A percentile compares a stretch with the other conserved stretches of the same genome.
Conservation (phyloP, 2,329 filamentous ascomycete species). For the Atkinsonella texensis region DNA sequence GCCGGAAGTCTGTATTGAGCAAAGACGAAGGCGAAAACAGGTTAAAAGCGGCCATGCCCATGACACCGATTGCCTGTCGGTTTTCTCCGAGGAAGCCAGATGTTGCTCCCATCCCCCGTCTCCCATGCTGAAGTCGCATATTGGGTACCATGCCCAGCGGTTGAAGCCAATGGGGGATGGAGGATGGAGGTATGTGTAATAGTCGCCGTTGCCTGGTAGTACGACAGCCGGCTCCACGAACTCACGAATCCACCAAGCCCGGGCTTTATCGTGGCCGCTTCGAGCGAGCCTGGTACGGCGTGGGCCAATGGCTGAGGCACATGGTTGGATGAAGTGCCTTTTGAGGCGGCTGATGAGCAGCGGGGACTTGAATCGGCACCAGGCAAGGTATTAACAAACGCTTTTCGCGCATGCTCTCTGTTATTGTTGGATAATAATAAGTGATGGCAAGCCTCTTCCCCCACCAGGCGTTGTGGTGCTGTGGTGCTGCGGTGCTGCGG, state of each 20-base stretch:
- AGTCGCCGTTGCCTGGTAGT: background rate
- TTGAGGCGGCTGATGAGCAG: constrained; percentile 11
- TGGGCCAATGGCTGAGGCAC: constrained; percentile 32
- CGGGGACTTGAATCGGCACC: background rate
- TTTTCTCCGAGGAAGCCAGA: background rate
- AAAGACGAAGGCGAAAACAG: background rate
- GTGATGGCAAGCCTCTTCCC: too few species aligned
- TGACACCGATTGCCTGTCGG: background rate
- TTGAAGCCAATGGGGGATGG: background rate
- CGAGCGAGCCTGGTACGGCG: constrained; percentile 9
- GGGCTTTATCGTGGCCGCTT: background rate
- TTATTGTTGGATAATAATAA: too few species aligned
- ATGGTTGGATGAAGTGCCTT: constrained; percentile 19
- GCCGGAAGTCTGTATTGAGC: background rate
- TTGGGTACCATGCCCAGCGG: background rate
- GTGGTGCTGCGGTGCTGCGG: background rate
- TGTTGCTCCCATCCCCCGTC: too few species aligned
- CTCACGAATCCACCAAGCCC: background rate
- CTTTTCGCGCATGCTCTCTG: too few species aligned
- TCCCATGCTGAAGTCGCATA: background rate
- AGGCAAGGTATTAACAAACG: background rate
- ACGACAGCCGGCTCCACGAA: background rate
- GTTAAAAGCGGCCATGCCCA: background rate
- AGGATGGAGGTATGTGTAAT: too few species aligned
- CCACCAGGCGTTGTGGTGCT: too few species aligned